Conservation (phyloP, 1,284 basidiomycete genomes). For the Xerocomus nothofagi region DNA sequence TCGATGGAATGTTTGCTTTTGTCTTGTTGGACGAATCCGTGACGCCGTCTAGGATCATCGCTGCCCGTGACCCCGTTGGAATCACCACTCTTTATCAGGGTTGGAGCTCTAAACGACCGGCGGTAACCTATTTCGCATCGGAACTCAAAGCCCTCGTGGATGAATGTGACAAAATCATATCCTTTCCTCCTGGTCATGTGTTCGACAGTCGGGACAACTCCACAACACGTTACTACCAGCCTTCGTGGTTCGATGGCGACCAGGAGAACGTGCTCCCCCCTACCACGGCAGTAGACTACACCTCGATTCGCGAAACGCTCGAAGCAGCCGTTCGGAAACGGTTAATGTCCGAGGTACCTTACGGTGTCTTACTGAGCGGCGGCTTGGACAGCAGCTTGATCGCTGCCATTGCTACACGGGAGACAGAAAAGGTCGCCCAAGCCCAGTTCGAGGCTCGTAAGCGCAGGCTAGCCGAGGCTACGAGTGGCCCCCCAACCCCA, state of each 20-base stretch:
- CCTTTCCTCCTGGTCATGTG: conserved; percentile 97
- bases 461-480: conserved; percentile 52
- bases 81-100: conserved; percentile 99
- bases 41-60: conserved; percentile 87
- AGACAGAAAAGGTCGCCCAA: conserved; percentile 89
- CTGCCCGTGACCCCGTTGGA: conserved; percentile 96
- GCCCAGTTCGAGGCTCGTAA: conserved; percentile 75
- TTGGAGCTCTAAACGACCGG: conserved; percentile 83
- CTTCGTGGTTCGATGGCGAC: conserved; percentile 85
- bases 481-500: conserved; percentile 61
- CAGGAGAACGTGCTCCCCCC: conserved; percentile 60
- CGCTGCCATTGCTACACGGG: conserved; percentile 93
- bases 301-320: conserved; percentile 74
- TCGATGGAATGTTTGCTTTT: conserved; percentile 99
- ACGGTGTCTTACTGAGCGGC: conserved; percentile 94
- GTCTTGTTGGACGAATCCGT: conserved; percentile 93
- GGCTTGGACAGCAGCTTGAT: conserved; percentile 97
- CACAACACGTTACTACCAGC: conserved; percentile 81
- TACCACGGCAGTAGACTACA: conserved; percentile 67
- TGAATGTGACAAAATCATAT: conserved; percentile 93
- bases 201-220: conserved; percentile 82
- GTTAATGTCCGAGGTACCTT: conserved; percentile 98
- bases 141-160: conserved; percentile 93
- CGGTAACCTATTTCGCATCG: conserved; percentile 89
- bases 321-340: conserved; percentile 95